These are phyloP conservation scores for Leccinum ochraceum DNA, from an alignment of 768 basidiomycete species.

Conservation along the genomic window DNA sequence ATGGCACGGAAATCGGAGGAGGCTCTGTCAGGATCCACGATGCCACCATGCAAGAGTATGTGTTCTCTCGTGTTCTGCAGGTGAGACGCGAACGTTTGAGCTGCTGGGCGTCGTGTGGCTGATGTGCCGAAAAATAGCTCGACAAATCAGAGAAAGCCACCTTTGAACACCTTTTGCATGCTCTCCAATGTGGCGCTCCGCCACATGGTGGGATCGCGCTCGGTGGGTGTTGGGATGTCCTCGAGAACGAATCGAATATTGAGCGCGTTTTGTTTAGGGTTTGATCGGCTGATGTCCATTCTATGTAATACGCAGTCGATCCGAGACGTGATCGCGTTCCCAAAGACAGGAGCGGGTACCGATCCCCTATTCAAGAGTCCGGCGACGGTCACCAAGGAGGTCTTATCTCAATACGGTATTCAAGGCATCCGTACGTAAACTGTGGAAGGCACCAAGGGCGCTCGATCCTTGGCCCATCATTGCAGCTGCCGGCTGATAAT, in stretches of 20 bases:
- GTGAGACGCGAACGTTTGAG: conserved; percentile 41
- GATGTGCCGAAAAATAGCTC: conserved; percentile 50
- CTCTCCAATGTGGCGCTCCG: conserved; percentile 86
- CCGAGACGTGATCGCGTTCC: conserved; percentile 95
- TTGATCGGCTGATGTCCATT: conserved; percentile 91
- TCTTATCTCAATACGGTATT: conserved; percentile 67
- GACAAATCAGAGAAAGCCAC: conserved; percentile 67
- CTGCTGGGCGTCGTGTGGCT: conserved; percentile 12
- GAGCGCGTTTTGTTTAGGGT: conserved; percentile 52
- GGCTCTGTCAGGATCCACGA: conserved; percentile 94
- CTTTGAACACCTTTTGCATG: conserved; percentile 85
- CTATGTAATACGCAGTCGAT: conserved; percentile 87
- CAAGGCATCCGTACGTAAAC: conserved; percentile 30
- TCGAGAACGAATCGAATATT: conserved; percentile 8
- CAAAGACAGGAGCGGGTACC: conserved; percentile 81
- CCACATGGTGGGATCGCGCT: conserved; percentile 95
- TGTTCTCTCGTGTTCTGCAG: conserved; percentile 76
- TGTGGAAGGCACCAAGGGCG: background rate
- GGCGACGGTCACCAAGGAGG: conserved; percentile 50
- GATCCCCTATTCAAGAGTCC: conserved; percentile 93
- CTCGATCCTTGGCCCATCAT: conserved; percentile 4
- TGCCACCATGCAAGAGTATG: conserved; percentile 79
- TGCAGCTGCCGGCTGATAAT: conserved; percentile 1
- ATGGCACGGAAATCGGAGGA: conserved; percentile 92
- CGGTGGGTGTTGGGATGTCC: conserved; percentile 47